Evolutionary conservation across 768 basidiomycete species (phyloP).

Genomic region (Baorangia bicolor): DNA sequence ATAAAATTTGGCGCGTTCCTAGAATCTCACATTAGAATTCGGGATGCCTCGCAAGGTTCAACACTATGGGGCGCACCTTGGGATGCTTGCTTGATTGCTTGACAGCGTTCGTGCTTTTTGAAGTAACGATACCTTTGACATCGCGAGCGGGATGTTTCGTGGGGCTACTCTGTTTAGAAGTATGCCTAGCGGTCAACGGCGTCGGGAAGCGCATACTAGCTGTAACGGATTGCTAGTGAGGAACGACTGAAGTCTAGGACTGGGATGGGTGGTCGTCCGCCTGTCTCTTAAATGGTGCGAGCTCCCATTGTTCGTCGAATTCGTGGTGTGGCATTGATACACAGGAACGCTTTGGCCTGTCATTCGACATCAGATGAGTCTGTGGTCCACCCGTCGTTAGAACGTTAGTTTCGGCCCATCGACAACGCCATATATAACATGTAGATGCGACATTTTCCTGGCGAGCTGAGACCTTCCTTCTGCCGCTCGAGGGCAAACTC

Average conservation of each 20-base stretch:
- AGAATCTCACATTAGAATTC: slow-evolving; percentile 1
- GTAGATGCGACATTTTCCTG: too few relatives aligned
- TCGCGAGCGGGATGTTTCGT: slow-evolving; percentile 17
- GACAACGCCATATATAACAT: too few relatives aligned
- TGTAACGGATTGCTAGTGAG: not conserved
- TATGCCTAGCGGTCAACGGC: slow-evolving; percentile 4
- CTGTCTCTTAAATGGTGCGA: not conserved
- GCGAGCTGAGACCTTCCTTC: not conserved
- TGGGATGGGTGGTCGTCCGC: not conserved
- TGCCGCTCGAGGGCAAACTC: too few relatives aligned
- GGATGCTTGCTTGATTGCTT: not conserved
- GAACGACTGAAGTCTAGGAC: not conserved
- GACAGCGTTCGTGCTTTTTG: slow-evolving; percentile 4
- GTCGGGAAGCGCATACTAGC: slow-evolving; percentile 19
- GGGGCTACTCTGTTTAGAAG: not conserved
- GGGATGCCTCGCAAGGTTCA: not conserved
- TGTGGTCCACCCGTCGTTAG: not conserved
- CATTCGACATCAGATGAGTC: not conserved
- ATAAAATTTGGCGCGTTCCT: slow-evolving; percentile 17
- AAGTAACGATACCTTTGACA: not conserved
- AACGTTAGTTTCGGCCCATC: too few relatives aligned
- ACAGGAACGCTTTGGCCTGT: slow-evolving; percentile 7
- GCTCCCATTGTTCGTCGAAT: slow-evolving; percentile 23
- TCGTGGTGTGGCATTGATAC: not conserved
- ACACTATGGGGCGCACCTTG: slow-evolving; percentile 1